phyloP scores from a whole-genome alignment of 164 flowering plant genomes.

The Kalanchoe fedtschenkoi region DNA sequence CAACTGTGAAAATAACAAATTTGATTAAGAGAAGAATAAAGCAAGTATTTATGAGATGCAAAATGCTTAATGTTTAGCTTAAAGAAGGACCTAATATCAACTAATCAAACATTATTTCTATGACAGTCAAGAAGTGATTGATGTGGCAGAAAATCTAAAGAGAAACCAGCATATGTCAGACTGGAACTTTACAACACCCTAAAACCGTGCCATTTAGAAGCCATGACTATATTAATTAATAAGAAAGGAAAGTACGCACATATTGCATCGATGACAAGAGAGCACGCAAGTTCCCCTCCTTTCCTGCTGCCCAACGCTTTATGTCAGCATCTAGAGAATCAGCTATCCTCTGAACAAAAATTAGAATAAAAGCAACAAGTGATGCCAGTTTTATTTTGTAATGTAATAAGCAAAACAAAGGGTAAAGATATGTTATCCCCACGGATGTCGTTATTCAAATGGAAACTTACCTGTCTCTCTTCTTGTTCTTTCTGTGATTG shows the following conservation, averaged over 20 bases:
- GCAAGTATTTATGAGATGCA: no score
- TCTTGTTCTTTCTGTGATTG: constrained; percentile 70
- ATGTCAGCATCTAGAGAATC: constrained; percentile 59
- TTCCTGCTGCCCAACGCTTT: constrained; percentile 91
- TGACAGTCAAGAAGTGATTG: no score
- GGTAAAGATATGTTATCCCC: neutral
- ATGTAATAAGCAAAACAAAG: neutral
- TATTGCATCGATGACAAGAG: constrained; percentile 69
- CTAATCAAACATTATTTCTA: no score
- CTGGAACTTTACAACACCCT: no score
- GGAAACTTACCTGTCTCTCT: constrained; percentile 63
- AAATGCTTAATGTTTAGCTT: no score
- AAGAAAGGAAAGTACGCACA: constrained; percentile 29
- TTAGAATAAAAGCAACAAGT: neutral
- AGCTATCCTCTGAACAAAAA: constrained; percentile 51
- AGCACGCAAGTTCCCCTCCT: constrained; percentile 90
- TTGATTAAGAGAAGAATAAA: no score
- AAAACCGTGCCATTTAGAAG: neutral
- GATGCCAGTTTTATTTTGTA: neutral
- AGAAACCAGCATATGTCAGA: no score
- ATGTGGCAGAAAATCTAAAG: no score
- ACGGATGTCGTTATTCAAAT: neutral
- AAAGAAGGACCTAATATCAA: no score
- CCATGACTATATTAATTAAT: neutral
- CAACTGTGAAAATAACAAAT: no score